phyloP scores from a whole-genome alignment of 805 yeast genomes.

The Myxozyma nipponensis region DNA sequence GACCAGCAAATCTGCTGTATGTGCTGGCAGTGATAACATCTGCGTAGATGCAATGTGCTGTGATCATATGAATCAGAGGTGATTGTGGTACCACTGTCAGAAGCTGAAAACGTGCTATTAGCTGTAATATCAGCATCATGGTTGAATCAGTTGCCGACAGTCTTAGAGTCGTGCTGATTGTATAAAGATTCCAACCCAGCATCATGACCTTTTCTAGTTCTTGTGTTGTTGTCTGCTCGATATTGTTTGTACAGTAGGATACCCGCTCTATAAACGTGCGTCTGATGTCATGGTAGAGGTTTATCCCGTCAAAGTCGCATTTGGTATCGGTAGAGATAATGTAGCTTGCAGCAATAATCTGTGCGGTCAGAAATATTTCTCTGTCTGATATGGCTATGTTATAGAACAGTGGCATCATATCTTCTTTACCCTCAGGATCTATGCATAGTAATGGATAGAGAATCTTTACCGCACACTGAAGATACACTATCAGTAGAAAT shows the following conservation, averaged over 20 bases:
- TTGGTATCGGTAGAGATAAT: neutral
- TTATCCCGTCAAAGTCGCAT: slow-evolving; percentile 3
- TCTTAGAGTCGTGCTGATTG: neutral
- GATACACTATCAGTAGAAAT: slow-evolving; percentile 9
- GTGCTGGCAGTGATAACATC: neutral
- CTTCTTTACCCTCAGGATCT: slow-evolving; percentile 4
- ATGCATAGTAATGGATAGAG: slow-evolving; percentile 12
- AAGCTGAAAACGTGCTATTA: neutral
- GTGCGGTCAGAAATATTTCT: slow-evolving; percentile 7
- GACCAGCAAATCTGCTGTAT: neutral
- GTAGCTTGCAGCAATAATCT: slow-evolving; percentile 3
- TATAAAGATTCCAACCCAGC: slow-evolving; percentile 19
- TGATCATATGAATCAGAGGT: neutral
- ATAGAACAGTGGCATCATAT: slow-evolving; percentile 4
- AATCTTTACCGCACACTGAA: slow-evolving; percentile 10
- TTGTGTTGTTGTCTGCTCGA: neutral
- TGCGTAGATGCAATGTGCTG: neutral
- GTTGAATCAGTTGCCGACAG: neutral
- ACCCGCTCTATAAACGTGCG: neutral
- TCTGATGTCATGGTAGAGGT: neutral
- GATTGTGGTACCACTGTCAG: neutral
- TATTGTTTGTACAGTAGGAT: neutral
- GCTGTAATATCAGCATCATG: neutral
- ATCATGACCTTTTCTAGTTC: slow-evolving; percentile 12
- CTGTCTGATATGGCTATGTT: slow-evolving; percentile 1